Conservation (phyloP, 805 yeast genomes). For the Lachancea fermentati region DNA sequence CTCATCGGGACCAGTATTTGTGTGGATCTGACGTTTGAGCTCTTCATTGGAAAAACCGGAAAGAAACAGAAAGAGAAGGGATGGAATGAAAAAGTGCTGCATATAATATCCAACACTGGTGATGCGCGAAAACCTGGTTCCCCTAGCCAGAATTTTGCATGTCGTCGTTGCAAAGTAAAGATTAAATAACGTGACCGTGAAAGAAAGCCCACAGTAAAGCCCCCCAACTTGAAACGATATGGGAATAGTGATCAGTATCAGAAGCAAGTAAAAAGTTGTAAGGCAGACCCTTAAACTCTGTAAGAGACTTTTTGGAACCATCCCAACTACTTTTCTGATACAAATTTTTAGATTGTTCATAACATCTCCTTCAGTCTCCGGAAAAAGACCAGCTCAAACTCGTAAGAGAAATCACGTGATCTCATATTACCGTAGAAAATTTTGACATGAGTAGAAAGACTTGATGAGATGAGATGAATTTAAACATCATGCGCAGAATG, state of each 20-base stretch:
- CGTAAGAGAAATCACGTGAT: too few species aligned
- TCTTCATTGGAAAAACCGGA: conserved; percentile 43
- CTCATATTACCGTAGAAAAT: too few species aligned
- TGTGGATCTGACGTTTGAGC: conserved; percentile 17
- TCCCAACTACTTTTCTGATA: too few species aligned
- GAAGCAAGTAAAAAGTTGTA: conserved; percentile 56
- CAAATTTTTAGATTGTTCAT: too few species aligned
- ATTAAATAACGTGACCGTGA: conserved; percentile 64
- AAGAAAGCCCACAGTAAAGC: conserved; percentile 79
- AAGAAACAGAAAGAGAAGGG: conserved; percentile 64
- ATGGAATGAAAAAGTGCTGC: conserved; percentile 81
- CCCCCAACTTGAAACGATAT: conserved; percentile 94
- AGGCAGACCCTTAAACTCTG: conserved; percentile 33
- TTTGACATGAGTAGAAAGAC: too few species aligned
- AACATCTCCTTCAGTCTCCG: too few species aligned
- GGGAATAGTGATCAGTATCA: conserved; percentile 79
- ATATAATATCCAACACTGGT: conserved; percentile 55
- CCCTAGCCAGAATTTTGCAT: conserved; percentile 46
- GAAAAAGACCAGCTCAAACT: too few species aligned
- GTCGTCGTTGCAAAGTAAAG: conserved; percentile 72
- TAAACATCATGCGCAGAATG: too few species aligned
- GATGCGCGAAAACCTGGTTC: conserved; percentile 19
- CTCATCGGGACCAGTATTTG: conserved; percentile 22
- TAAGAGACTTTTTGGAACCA: conserved; percentile 15
- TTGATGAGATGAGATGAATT: too few species aligned